Base-by-base conservation (phyloP, 2,329 filamentous ascomycete species). In the Elsinoe fawcettii region DNA sequence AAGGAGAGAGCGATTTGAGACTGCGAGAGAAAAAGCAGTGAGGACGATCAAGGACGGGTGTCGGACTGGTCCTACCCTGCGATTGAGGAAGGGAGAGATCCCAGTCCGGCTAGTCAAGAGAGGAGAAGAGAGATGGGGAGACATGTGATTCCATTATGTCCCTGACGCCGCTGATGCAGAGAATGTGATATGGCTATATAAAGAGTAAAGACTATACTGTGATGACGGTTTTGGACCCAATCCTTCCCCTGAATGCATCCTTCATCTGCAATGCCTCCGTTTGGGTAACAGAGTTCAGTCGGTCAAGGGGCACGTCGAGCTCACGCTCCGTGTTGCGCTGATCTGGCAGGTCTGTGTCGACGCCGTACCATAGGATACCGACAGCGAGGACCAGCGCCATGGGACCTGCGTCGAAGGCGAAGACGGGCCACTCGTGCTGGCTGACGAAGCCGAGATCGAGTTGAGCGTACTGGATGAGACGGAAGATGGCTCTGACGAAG, bases 401-500 rank as follows among this genome's bases (percentile, higher is more conserved):
- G 2, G 70, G 65, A 1, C 66, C 53, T 0, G 72, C 66, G 57
- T 77, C 74, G 32, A 77, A 76, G n/a, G 75, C 58, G 56, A 75
- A 77, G 0, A 76, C 63, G 36, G 69, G 73, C 1, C 64, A 61
- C 60, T 77, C 74, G 39, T 73, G 70, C 0, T 66, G 67, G 37
- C 75, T 69, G 0, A 76, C 60, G 9, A 70, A 74, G 0, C 74
- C 74, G 0, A 51, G 63, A 14, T 73, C 68, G 1, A 74, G 74
- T 60, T 75, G 68, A 0, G 71, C 59, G 58, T 78, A 79, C 62
- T 79, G 77, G 12, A 78, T 60, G 1, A 77, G 71, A 9, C 76
- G 69, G 55, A 77, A 76, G 22, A 76, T 59, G 53, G 73, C 74
- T 47, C 77, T 66, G 7, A 77, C 64, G 20, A 77, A 67, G 56